Percentiles rank a stretch among this genome's conserved stretches.
These are phyloP conservation scores for Aureobasidium subglaciale DNA, from an alignment of 2,329 filamentous ascomycete species.

Conservation along the genomic window DNA sequence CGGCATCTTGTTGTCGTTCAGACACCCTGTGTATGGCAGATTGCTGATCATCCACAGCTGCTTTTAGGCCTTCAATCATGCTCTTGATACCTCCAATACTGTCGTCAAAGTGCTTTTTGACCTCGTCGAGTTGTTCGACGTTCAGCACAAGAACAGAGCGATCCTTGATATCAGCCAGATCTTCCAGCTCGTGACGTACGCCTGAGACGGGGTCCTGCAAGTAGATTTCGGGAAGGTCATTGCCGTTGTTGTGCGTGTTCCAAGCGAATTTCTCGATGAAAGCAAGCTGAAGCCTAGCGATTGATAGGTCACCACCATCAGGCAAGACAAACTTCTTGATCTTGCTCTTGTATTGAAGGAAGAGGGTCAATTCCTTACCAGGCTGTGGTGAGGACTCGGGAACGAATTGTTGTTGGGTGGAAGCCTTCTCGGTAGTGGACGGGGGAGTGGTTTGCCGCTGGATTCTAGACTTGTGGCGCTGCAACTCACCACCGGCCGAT, in stretches of 20 bases:
- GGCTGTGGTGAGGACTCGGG: conserved; percentile 58
- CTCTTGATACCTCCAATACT: conserved; percentile 72
- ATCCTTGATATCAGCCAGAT: conserved; percentile 88
- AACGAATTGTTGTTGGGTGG: conserved; percentile 32
- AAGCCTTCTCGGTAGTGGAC: not conserved
- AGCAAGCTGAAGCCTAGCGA: conserved; percentile 82
- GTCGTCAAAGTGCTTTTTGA: conserved; percentile 93
- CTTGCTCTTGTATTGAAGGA: conserved; percentile 92
- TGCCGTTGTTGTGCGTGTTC: conserved; percentile 92
- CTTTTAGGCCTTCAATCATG: conserved; percentile 79
- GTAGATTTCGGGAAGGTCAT: conserved; percentile 92
- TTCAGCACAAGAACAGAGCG: conserved; percentile 92
- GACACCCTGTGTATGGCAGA: conserved; percentile 77
- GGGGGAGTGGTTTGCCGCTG: conserved; percentile 1
- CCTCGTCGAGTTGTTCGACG: conserved; percentile 86
- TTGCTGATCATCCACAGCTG: conserved; percentile 75
- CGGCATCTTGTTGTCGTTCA: conserved; percentile 81
- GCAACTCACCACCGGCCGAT: not conserved
- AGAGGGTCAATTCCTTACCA: conserved; percentile 84
- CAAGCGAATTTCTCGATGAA: conserved; percentile 99
- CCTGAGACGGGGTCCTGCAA: conserved; percentile 94
- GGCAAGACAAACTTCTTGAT: conserved; percentile 92
- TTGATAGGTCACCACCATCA: conserved; percentile 77
- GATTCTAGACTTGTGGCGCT: conserved; percentile 13
- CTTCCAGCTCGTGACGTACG: conserved; percentile 93